These are phyloP conservation scores for Podila minutissima DNA, from an alignment of 192 early-diverging fungal genomes.

Conservation along the genomic window DNA sequence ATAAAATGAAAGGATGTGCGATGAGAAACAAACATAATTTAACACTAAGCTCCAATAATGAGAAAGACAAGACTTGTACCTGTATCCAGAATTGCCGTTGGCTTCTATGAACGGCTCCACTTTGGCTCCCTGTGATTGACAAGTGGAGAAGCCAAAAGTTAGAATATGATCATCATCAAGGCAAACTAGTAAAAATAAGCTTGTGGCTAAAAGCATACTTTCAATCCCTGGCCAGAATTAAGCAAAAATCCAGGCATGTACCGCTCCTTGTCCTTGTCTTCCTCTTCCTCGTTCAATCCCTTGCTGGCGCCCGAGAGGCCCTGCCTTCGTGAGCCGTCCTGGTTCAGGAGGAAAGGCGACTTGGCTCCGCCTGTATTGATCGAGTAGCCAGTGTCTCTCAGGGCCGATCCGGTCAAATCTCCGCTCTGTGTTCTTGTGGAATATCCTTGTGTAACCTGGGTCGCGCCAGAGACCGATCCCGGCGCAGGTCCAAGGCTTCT, in stretches of 20 bases:
- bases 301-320: not conserved
- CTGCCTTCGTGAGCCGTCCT: conserved; percentile 10
- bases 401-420: not conserved
- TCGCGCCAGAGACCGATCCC: conserved; percentile 38
- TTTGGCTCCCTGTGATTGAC: not conserved
- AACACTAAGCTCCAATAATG: not conserved
- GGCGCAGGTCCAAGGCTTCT: conserved; percentile 40
- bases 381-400: conserved; percentile 1
- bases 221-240: conserved; percentile 8
- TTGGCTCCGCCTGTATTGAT: not conserved
- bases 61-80: not conserved
- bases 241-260: conserved; percentile 36
- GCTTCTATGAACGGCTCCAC: conserved; percentile 1
- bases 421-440: conserved; percentile 11
- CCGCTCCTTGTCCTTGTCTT: conserved; percentile 47
- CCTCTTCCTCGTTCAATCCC: conserved; percentile 29
- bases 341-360: conserved; percentile 12
- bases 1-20: conserved; percentile 18
- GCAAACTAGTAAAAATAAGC: not conserved
- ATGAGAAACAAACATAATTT: not conserved
- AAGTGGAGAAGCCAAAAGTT: not conserved
- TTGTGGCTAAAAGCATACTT: conserved; percentile 4
- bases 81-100: not conserved
- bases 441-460: conserved; percentile 12
- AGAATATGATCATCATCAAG: not conserved